Evolutionary conservation across 805 yeast genomes (phyloP), one percentile per base, ranked within the genome.

Genomic region (Grigorovia humatica): DNA sequence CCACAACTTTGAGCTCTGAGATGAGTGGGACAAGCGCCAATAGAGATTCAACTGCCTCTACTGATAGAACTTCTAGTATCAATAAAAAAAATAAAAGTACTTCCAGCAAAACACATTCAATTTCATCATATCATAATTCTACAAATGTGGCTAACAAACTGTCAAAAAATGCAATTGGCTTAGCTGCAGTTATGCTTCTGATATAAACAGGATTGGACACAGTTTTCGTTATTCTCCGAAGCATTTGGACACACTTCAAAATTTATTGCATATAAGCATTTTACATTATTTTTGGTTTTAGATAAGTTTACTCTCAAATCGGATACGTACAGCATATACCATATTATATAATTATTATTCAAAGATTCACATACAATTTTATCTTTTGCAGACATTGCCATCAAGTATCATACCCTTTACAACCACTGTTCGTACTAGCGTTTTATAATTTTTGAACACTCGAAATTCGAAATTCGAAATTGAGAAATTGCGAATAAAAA

Each of bases 41-140:
- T 15, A 48, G 50, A 2, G 9, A 29, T 19, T 44, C 27, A 23
- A 4, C 27, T 23, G 27, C 27, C 6, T 23, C 27, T 23, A 23
- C 52, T 8, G 41, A 47, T 6, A 46, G 48, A 17, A 19, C 44
- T 44, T 11, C 48, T 30, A 42, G 27, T 46, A n/a, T 35, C 44
- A 27, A n/a, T 27, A n/a, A 27, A 7, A 44, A n/a, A n/a, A 23
- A 13, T 8, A 38, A 38, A 38, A 13, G 9, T 15, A 48, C 17
- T 41, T 11, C 11, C n/a, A 43, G 47, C 23, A 48, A 32, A 12
- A 30, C 27, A 18, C 49, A 43, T 20, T 20, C 32, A 20, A n/a
- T 38, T 15, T 20, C 48, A 38, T 46, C 48, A 4, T 42, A 38
- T 20, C 32, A 42, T 46, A 35, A 46, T 38, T 35, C 48, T 18